These are phyloP conservation scores for Tanacetum coccineum DNA, from an alignment of 129 eudicot species.

Conservation along the genomic window DNA sequence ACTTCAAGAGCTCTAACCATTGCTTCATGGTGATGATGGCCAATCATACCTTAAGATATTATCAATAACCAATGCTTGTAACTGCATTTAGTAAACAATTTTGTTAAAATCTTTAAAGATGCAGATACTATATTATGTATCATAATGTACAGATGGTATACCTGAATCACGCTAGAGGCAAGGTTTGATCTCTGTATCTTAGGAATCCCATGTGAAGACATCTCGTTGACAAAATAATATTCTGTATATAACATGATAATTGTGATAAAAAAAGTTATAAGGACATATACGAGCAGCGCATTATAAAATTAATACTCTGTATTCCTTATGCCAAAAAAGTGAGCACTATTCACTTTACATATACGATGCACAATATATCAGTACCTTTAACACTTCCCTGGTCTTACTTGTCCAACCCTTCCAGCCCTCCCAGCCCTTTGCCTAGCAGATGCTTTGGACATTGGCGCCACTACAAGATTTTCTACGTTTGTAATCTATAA, in stretches of 20 bases:
- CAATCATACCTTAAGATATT: slow-evolving; percentile 95
- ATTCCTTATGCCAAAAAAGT: neutral
- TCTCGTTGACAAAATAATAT: slow-evolving; percentile 66
- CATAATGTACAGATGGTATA: too few species aligned
- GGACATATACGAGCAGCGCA: neutral
- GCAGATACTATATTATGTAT: neutral
- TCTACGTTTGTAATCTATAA: slow-evolving; percentile 83
- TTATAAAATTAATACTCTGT: neutral
- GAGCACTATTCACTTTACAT: neutral
- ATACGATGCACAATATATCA: too few species aligned
- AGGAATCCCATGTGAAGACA: slow-evolving; percentile 86
- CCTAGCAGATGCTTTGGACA: slow-evolving; percentile 97
- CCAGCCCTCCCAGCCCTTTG: too few species aligned
- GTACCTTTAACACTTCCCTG: too few species aligned
- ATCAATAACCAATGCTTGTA: slow-evolving; percentile 89
- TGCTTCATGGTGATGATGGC: slow-evolving; percentile 96
- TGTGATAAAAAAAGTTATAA: slow-evolving; percentile 1
- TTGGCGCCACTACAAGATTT: slow-evolving; percentile 89
- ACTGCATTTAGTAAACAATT: slow-evolving; percentile 41
- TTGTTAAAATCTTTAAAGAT: slow-evolving; percentile 13
- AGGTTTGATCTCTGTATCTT: too few species aligned
- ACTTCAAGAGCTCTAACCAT: slow-evolving; percentile 96
- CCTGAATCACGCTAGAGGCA: too few species aligned
- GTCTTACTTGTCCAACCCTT: too few species aligned
- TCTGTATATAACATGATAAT: slow-evolving; percentile 80